A percentile compares a stretch with the other conserved stretches of the same genome.
Conservation (phyloP, 352 stramenopile genomes). For the Thraustochytrium sp. region DNA sequence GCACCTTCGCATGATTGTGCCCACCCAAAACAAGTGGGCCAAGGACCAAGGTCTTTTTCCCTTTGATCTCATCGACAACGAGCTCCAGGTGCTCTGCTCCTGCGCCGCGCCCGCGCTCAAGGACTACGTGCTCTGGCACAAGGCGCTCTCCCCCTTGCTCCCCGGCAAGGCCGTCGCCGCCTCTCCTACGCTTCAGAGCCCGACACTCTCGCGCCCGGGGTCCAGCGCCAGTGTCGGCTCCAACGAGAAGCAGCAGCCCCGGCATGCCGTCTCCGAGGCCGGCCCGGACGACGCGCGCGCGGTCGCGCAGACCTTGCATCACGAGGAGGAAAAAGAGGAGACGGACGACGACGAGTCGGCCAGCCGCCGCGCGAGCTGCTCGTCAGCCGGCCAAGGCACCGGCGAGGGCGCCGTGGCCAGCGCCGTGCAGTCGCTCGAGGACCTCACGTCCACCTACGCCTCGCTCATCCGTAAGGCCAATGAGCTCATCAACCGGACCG, state of each 20-base stretch:
- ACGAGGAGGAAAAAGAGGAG: background rate
- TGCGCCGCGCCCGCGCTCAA: constrained; percentile 24
- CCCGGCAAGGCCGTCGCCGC: background rate
- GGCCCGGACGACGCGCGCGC: background rate
- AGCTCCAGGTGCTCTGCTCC: background rate
- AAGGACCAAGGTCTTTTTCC: background rate
- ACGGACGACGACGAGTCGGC: background rate
- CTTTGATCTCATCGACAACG: constrained; percentile 17
- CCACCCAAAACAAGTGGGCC: background rate
- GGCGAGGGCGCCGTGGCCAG: no score
- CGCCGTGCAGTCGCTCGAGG: background rate
- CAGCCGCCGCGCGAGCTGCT: no score
- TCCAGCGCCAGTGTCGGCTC: no score
- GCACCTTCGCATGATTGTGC: background rate
- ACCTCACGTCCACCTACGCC: background rate
- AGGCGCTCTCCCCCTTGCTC: background rate
- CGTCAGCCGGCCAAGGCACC: no score
- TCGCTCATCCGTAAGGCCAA: background rate
- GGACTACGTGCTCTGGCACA: constrained; percentile 28
- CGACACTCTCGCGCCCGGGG: no score
- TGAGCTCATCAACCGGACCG: background rate
- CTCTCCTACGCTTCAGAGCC: no score
- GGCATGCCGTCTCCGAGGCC: background rate
- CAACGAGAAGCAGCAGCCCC: no score
- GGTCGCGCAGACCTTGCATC: background rate